Base-by-base conservation (phyloP, 2,329 filamentous ascomycete genomes). In the Akanthomyces dipterigenus region DNA sequence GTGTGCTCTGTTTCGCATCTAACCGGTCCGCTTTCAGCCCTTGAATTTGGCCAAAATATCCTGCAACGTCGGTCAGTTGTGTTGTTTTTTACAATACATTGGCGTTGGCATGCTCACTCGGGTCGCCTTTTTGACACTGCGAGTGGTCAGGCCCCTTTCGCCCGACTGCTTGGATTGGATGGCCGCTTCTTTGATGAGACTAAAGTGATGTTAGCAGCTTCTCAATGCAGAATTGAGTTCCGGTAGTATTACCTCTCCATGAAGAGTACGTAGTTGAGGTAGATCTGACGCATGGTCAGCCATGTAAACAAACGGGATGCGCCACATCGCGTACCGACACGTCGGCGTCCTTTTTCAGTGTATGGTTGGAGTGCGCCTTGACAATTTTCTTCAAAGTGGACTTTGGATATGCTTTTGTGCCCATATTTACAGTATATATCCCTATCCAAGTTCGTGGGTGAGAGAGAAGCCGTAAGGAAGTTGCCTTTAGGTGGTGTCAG, bases 331-430 rank as follows among this genome's bases (percentile, higher is more conserved):
- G 63, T 76, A 96, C 91, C 76, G 93, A 80, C 62, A 96, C 86
- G 75, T 96, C 93, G 34, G 87, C 89, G 74, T 95, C 93, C 75
- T 91, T 95, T 78, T 88, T 91, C 65, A 96, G 75, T 65, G 83
- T 88, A 71, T 88, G 86, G 65, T 90, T 88, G 9, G 91, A 89
- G 73, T 96, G 91, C 20, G 91, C 91, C 76, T 96, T 96, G 69
- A 96, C 82, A 63, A 96, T 93, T 74, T 92, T 93, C 75, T 92
- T 95, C 68, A 96, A 81, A 0, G 90, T 95, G 20, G 85, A 87
- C 64, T 92, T 87, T 12, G 92, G 92, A 70, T 96, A 96, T 16
- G 90, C 80, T 67, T 91, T 93, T 70, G 88, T 87, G 24, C 85
- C 80, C 14, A 73, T 67, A 3, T 48, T 58, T 24, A 31, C 28